Conservation (phyloP, 2,329 filamentous ascomycete species). For the Lasiodiplodia gonubiensis region DNA sequence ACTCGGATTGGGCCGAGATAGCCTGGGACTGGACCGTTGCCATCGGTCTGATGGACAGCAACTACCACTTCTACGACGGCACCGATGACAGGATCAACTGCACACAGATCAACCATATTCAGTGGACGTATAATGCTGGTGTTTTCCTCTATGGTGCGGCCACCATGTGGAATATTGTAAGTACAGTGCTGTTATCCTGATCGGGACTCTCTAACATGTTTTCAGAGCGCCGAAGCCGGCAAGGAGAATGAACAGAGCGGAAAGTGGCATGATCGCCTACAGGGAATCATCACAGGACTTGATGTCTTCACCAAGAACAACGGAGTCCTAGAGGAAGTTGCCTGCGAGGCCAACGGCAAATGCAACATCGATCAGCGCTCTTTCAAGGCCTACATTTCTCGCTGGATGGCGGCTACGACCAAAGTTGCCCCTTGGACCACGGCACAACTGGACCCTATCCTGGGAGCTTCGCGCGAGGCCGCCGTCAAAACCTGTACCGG, state of each 20-base stretch:
- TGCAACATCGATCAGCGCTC: slow-evolving; percentile 57
- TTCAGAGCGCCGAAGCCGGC: slow-evolving; percentile 26
- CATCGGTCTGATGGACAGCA: slow-evolving; percentile 60
- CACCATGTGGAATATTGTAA: slow-evolving; percentile 55
- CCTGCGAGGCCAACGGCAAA: slow-evolving; percentile 53
- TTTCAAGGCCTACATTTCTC: slow-evolving; percentile 52
- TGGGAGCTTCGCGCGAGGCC: slow-evolving; percentile 61
- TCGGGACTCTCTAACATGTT: not conserved
- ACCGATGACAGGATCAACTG: slow-evolving; percentile 53
- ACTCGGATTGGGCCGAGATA: slow-evolving; percentile 75
- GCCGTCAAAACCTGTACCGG: slow-evolving; percentile 63
- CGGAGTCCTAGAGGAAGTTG: slow-evolving; percentile 54
- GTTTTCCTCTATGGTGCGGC: slow-evolving; percentile 55
- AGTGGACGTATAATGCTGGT: slow-evolving; percentile 56
- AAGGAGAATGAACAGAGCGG: slow-evolving; percentile 18
- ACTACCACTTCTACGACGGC: slow-evolving; percentile 55
- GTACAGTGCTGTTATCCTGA: slow-evolving; percentile 30
- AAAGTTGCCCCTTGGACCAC: slow-evolving; percentile 47
- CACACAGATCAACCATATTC: slow-evolving; percentile 49
- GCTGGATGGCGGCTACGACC: slow-evolving; percentile 51
- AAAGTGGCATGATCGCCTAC: slow-evolving; percentile 31
- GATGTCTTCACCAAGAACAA: slow-evolving; percentile 51
- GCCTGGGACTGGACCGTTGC: slow-evolving; percentile 62
- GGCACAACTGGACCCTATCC: slow-evolving; percentile 54
- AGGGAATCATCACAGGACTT: slow-evolving; percentile 44